phyloP scores from a whole-genome alignment of 352 stramenopile genomes.

The Pythium phragmitis region DNA sequence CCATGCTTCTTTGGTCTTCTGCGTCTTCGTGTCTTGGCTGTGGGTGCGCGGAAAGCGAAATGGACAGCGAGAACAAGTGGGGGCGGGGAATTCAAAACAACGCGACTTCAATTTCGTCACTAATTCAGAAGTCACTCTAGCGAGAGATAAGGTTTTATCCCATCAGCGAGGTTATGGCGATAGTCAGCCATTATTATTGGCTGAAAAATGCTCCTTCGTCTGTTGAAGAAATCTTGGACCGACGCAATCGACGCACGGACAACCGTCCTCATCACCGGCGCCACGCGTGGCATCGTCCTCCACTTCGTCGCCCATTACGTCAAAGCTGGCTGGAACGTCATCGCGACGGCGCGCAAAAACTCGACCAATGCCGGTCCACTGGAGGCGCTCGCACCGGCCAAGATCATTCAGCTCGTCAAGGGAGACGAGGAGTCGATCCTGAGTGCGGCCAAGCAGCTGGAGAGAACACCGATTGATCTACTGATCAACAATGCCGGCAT shows the following conservation, averaged over 20 bases:
- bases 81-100: neutral
- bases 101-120: constrained; percentile 28
- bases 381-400: constrained; percentile 25
- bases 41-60: too few relatives aligned
- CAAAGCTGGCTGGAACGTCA: constrained; percentile 25
- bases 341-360: constrained; percentile 24
- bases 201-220: too few relatives aligned
- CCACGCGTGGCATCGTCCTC: constrained; percentile 35
- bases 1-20: constrained; percentile 31
- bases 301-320: constrained; percentile 28
- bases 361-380: constrained; percentile 9
- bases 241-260: constrained; percentile 8
- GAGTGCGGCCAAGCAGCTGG: constrained; percentile 29
- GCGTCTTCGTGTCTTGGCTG: neutral
- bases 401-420: constrained; percentile 43
- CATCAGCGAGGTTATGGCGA: neutral
- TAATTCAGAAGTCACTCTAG: constrained; percentile 2
- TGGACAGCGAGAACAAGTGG: too few relatives aligned
- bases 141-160: neutral
- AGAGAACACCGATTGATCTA: constrained; percentile 44
- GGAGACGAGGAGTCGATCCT: constrained; percentile 41
- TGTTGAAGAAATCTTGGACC: too few relatives aligned
- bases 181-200: too few relatives aligned
- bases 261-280: constrained; percentile 35
- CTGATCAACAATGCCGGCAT: constrained; percentile 68